Evolutionary conservation across 73 alveolate genomes (phyloP).

Genomic region (Uronychia binucleata): DNA sequence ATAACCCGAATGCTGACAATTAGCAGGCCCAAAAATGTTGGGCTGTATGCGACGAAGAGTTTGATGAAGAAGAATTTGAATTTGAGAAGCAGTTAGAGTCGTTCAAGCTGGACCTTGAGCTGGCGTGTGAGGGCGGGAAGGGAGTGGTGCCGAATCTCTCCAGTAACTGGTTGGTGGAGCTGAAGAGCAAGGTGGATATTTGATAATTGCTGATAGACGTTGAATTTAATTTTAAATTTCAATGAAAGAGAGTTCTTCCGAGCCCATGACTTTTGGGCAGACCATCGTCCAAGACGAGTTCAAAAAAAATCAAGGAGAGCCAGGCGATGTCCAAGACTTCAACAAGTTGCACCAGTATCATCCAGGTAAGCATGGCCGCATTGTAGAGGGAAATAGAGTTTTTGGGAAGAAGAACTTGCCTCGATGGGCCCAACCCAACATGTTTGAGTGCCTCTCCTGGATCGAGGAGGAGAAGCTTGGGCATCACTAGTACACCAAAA

Average conservation of each 20-base stretch:
- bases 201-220: constrained; percentile 17
- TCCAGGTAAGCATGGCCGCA: background rate
- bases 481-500: background rate
- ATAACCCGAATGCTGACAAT: too few species aligned
- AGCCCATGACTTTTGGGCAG: constrained; percentile 39
- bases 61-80: too few species aligned
- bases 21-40: too few species aligned
- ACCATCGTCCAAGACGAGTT: constrained; percentile 38
- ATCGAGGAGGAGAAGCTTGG: background rate
- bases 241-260: constrained; percentile 14
- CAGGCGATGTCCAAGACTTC: background rate
- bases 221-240: background rate
- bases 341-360: background rate
- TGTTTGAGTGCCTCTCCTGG: background rate
- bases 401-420: constrained; percentile 12
- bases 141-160: too few species aligned
- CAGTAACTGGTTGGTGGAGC: too few species aligned
- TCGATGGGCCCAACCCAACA: background rate
- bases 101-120: too few species aligned
- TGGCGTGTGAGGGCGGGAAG: too few species aligned
- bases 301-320: background rate
- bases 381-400: background rate
- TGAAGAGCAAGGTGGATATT: background rate
- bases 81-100: too few species aligned
- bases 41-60: too few species aligned